Evolutionary conservation across 768 basidiomycete genomes (phyloP).

Genomic region (Guyanaporus albipodus): DNA sequence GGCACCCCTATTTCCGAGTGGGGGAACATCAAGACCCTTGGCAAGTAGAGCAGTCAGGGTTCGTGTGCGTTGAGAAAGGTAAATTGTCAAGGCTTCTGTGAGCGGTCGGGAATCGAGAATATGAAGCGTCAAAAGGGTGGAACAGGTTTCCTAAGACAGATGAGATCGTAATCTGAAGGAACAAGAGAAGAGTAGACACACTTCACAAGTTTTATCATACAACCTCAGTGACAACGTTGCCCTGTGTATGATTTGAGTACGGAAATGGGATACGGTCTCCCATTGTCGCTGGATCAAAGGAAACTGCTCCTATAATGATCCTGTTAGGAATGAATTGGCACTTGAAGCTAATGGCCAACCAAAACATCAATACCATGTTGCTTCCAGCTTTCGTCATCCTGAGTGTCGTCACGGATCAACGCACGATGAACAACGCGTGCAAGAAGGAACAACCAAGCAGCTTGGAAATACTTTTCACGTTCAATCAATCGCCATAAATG

Average conservation of each 20-base stretch:
- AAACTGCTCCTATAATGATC: conserved; percentile 62
- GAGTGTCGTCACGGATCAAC: conserved; percentile 58
- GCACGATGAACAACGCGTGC: conserved; percentile 81
- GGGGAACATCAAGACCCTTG: conserved; percentile 26
- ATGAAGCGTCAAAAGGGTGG: conserved; percentile 77
- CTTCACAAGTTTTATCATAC: conserved; percentile 47
- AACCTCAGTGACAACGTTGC: conserved; percentile 81
- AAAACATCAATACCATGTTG: conserved; percentile 57
- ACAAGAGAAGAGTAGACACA: conserved; percentile 25
- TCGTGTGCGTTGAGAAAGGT: conserved; percentile 68
- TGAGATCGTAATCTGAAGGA: background rate
- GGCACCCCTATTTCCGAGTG: conserved; percentile 32
- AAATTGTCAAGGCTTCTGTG: conserved; percentile 62
- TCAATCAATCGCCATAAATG: conserved; percentile 88
- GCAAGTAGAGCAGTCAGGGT: conserved; percentile 46
- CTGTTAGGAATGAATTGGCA: background rate
- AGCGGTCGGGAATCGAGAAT: conserved; percentile 86
- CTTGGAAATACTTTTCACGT: conserved; percentile 70
- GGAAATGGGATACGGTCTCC: conserved; percentile 85
- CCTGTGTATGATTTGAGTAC: conserved; percentile 82
- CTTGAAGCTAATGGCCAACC: conserved; percentile 37
- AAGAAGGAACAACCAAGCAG: conserved; percentile 84
- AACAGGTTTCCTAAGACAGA: conserved; percentile 58
- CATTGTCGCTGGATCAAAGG: conserved; percentile 90
- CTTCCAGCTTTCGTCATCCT: conserved; percentile 59